Evolutionary conservation across 2,329 filamentous ascomycete species (phyloP), one percentile per base, ranked within the genome.

Genomic region (Apiospora sp.): DNA sequence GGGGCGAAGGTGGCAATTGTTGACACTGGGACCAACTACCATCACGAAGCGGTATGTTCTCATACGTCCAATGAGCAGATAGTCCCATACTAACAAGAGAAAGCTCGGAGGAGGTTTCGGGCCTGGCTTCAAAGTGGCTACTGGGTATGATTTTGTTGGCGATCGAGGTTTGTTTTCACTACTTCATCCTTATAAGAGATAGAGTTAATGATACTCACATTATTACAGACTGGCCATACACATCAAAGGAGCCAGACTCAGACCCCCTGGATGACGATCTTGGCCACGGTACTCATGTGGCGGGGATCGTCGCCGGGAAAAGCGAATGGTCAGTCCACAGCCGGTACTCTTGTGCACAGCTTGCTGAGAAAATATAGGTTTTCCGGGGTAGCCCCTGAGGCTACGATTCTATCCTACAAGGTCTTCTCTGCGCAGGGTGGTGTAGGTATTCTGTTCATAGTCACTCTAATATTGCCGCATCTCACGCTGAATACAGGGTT

Each of bases 271-370:
- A 78, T 43, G 69, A 74, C 1, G 22, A 73, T 13, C 46, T 69
- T 34, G 77, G 77, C 13, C 74, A 79, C 46, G 75, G 78, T n/a
- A 78, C 76, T 19, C 78, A 79, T 44, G 78, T 79, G 7, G 73
- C 78, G 54, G 78, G 78, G 3, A 79, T 79, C 22, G 74, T 79
- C 68, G 78, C 78, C 12, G 78, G 76, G 6, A 74, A 77, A 64
- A 74, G 71, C 13, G 69, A 71, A 71, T 74, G 72, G 48, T 75
- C 51, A 44, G 71, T 71, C 8, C 30, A 44, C 3, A 10, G 3
- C 37, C 16, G 22, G 44, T n/a, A 1, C 48, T 24, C 19, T 8
- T 24, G 22, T n/a, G 22, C 22, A 24, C 48, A 49, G 22, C 48
- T 22, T 49, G 19, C 48, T 49, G 22, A 49, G 4, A 1, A 4